A percentile compares a stretch with the other conserved stretches of the same genome.
Conservation (phyloP, 192 early-diverging fungal genomes). For the Entrophospora sp. region DNA sequence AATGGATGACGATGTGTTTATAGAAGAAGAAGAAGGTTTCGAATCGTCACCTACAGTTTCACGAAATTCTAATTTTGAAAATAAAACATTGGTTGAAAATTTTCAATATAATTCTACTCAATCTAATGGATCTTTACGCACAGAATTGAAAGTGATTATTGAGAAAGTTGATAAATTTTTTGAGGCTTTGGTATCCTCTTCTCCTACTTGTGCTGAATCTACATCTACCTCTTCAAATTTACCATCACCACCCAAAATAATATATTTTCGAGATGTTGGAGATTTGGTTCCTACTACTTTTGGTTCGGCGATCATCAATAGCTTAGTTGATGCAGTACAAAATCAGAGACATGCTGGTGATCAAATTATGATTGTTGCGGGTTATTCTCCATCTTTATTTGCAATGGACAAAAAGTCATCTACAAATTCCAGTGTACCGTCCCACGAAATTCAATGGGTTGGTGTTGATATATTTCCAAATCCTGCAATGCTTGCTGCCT, state of each 20-base stretch:
- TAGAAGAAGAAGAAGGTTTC: slow-evolving; percentile 36
- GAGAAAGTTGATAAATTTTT: slow-evolving; percentile 32
- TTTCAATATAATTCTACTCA: slow-evolving; percentile 22
- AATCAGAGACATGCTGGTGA: slow-evolving; percentile 33
- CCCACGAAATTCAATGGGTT: slow-evolving; percentile 19
- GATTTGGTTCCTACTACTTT: slow-evolving; percentile 35
- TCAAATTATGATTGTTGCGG: slow-evolving; percentile 37
- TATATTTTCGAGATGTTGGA: slow-evolving; percentile 42
- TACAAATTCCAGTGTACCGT: neutral
- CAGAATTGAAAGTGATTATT: slow-evolving; percentile 17
- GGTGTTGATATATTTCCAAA: slow-evolving; percentile 17
- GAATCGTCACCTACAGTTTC: slow-evolving; percentile 2
- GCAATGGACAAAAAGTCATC: neutral
- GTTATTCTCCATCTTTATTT: slow-evolving; percentile 35
- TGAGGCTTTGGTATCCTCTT: slow-evolving; percentile 27
- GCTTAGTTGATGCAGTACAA: slow-evolving; percentile 34
- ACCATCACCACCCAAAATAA: slow-evolving; percentile 26
- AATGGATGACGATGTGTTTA: slow-evolving; percentile 31
- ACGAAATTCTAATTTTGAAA: slow-evolving; percentile 22
- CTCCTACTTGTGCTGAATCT: neutral
- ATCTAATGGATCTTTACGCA: neutral
- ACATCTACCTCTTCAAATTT: neutral
- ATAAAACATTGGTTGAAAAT: slow-evolving; percentile 9
- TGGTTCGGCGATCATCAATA: slow-evolving; percentile 27
- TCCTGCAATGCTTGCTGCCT: slow-evolving; percentile 25